These are phyloP conservation scores for Cyathus pygmaeus DNA, from an alignment of 1,284 basidiomycete species.

Conservation along the genomic window DNA sequence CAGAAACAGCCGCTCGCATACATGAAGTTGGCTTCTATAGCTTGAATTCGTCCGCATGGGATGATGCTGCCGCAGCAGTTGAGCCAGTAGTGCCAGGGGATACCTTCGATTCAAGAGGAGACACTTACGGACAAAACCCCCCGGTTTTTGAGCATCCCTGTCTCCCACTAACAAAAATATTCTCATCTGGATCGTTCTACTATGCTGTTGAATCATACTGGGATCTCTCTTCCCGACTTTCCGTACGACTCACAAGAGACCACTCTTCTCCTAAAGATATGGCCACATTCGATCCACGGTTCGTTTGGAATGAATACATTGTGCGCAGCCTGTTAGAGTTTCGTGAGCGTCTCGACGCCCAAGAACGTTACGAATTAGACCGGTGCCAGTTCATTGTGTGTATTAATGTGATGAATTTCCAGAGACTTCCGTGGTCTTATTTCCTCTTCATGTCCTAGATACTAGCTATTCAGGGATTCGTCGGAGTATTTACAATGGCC, in stretches of 20 bases:
- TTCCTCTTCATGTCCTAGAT: slow-evolving; percentile 57
- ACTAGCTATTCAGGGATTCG: slow-evolving; percentile 95
- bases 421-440: slow-evolving; percentile 32
- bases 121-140: slow-evolving; percentile 57
- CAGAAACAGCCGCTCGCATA: slow-evolving; percentile 77
- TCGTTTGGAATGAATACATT: slow-evolving; percentile 90
- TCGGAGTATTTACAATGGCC: slow-evolving; percentile 76
- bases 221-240: slow-evolving; percentile 88
- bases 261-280: slow-evolving; percentile 61
- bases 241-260: slow-evolving; percentile 70
- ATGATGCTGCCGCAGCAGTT: slow-evolving; percentile 64
- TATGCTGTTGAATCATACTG: slow-evolving; percentile 85
- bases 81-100: slow-evolving; percentile 62
- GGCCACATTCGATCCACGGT: slow-evolving; percentile 80
- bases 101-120: slow-evolving; percentile 48
- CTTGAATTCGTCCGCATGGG: slow-evolving; percentile 76
- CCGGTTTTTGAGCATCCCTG: slow-evolving; percentile 88
- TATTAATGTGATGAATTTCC: slow-evolving; percentile 30
- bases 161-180: slow-evolving; percentile 87
- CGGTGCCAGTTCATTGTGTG: slow-evolving; percentile 83
- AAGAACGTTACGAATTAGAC: slow-evolving; percentile 79
- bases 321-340: slow-evolving; percentile 84
- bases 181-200: slow-evolving; percentile 94
- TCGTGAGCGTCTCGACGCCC: slow-evolving; percentile 74
- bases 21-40: slow-evolving; percentile 84